Evolutionary conservation across 1,139 yeast species (phyloP), one percentile per base, ranked within the genome.

Genomic region (Protomyces arabidopsidicola): DNA sequence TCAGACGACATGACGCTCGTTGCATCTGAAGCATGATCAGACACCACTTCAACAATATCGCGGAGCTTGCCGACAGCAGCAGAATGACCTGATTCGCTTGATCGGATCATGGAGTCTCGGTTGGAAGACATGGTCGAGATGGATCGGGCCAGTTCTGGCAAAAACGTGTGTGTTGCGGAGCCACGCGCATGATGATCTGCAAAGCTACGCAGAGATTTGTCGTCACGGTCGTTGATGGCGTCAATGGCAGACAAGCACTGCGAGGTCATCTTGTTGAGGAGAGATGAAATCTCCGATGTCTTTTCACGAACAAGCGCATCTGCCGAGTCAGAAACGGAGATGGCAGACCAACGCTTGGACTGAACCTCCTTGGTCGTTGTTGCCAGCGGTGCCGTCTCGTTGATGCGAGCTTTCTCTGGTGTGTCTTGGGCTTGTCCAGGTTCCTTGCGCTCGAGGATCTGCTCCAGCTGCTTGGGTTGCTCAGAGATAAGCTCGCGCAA

Each of bases 261-360:
- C 27, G 58, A 52, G 16, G 64, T 60, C 45, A 60, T 60, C 38
- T 53, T 48, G n/a, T 60, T 54, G 59, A 60, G 42, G 45, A 60
- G 38, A 12, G 27, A 31, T 14, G 59, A 45, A 24, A 60, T 53
- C 20, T 60, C 59, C 9, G 16, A 18, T 9, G 64, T 60, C 34
- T 48, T 39, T 45, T 60, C 64, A n/a, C 64, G 64, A 9, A 60
- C 55, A 20, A 55, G 22, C 1, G 59, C 51, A 20, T 60, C 64
- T 16, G 58, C 59, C 18, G 51, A 35, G 24, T 60, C 64, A 6
- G 59, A 14, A 12, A 53, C 45, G 10, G 62, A 51, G 22, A 42
- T 16, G 22, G 12, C 16, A n/a, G 48, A 42, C 48, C 53, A 51
- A 10, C 36, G 53, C 20, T 34, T 51, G 18, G 16, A 10, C 14